Evolutionary conservation across 495 filamentous ascomycete genomes (phyloP).

Genomic region (Trichoderma asperelloides): DNA sequence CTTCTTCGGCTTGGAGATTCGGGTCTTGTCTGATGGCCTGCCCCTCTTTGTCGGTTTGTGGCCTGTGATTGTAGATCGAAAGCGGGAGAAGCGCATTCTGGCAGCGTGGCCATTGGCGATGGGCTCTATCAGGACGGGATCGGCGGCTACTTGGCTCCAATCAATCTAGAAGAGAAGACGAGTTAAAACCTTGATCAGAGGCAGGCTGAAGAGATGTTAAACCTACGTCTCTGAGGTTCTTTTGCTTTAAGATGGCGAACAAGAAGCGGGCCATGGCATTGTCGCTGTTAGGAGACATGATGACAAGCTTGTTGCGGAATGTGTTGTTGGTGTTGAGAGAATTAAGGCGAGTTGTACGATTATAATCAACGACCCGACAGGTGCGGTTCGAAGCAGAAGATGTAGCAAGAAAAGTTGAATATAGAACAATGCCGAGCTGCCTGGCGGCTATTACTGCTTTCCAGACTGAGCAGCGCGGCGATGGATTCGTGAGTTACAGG

Average conservation of each 20-base stretch:
- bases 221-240: constrained; percentile 63
- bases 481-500: not conserved
- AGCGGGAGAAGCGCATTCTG: constrained; percentile 71
- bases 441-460: not conserved
- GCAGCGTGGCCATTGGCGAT: constrained; percentile 77
- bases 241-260: constrained; percentile 67
- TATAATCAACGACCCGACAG: not conserved
- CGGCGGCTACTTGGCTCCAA: constrained; percentile 59
- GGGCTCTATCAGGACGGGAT: constrained; percentile 39
- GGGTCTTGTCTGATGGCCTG: constrained; percentile 25
- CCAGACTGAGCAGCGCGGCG: not conserved
- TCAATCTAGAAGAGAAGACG: constrained; percentile 45
- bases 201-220: not conserved
- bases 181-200: not conserved
- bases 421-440: not conserved
- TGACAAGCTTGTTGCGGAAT: constrained; percentile 11
- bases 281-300: constrained; percentile 41
- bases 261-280: constrained; percentile 52
- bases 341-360: not conserved
- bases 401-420: not conserved
- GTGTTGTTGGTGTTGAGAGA: not conserved
- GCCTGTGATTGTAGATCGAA: constrained; percentile 24
- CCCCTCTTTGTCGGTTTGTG: constrained; percentile 19
- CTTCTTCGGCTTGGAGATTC: constrained; percentile 34
- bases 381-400: not conserved